These are phyloP conservation scores for Tranzscheliella williamsii DNA, from an alignment of 1,284 basidiomycete genomes.

Conservation along the genomic window DNA sequence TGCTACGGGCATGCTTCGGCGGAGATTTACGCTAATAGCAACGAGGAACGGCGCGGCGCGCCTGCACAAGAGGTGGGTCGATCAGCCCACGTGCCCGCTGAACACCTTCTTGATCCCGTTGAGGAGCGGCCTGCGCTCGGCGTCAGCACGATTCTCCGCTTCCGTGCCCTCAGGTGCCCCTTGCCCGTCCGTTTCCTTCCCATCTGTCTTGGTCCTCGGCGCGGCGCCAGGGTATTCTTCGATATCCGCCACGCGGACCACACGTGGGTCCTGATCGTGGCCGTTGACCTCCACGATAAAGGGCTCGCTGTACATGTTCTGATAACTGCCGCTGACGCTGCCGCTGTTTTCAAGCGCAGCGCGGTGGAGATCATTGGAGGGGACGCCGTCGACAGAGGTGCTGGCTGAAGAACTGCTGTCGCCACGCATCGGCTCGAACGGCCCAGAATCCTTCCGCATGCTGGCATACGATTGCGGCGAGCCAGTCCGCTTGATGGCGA, in stretches of 20 bases:
- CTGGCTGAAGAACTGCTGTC: constrained; percentile 22
- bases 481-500: constrained; percentile 46
- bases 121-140: constrained; percentile 19
- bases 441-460: constrained; percentile 7
- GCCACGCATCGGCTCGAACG: constrained; percentile 19
- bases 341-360: constrained; percentile 10
- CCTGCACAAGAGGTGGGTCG: too few relatives aligned
- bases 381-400: constrained; percentile 11
- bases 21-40: too few relatives aligned
- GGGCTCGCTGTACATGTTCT: constrained; percentile 27
- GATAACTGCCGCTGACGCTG: constrained; percentile 6
- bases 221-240: constrained; percentile 28
- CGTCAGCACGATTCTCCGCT: neutral
- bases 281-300: constrained; percentile 53
- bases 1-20: too few relatives aligned
- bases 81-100: too few relatives aligned
- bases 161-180: neutral
- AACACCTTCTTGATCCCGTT: constrained; percentile 22
- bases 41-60: too few relatives aligned
- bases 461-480: constrained; percentile 20
- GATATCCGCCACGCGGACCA: constrained; percentile 40
- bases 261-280: constrained; percentile 20
- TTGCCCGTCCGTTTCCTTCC: neutral
- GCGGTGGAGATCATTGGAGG: constrained; percentile 20
- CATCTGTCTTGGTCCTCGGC: constrained; percentile 7